Evolutionary conservation across 306 rosid genomes (phyloP).

Genomic region (Senna siamea): DNA sequence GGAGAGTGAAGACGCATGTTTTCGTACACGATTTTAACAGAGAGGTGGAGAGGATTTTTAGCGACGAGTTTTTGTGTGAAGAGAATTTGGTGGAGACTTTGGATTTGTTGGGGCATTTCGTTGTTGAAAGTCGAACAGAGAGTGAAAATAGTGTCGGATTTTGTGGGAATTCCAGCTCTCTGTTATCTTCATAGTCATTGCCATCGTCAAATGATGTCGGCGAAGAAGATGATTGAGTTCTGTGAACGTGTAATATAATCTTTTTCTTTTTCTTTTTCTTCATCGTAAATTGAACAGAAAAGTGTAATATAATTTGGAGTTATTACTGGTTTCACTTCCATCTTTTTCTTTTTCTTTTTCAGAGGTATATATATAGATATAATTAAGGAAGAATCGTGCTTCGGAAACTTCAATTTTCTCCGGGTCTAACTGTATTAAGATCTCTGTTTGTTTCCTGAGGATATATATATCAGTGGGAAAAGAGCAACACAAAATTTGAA

Average conservation of each 20-base stretch:
- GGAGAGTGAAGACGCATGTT: slow-evolving; percentile 65
- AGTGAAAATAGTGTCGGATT: slow-evolving; percentile 32
- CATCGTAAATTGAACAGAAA: background rate
- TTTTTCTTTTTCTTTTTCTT: background rate
- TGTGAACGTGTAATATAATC: slow-evolving; percentile 41
- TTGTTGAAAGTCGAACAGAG: slow-evolving; percentile 47
- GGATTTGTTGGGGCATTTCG: slow-evolving; percentile 68
- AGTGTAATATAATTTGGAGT: slow-evolving; percentile 41
- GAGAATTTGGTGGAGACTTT: slow-evolving; percentile 70
- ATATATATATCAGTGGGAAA: too few species aligned
- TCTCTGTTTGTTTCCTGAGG: background rate
- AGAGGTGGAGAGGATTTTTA: slow-evolving; percentile 71
- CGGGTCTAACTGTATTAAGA: background rate
- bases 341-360: background rate
- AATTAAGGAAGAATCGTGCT: slow-evolving; percentile 26
- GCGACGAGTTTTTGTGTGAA: slow-evolving; percentile 76
- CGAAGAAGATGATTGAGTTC: slow-evolving; percentile 39
- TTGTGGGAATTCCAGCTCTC: slow-evolving; percentile 47
- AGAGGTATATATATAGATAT: too few species aligned
- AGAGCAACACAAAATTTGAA: too few species aligned
- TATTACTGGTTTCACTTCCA: background rate
- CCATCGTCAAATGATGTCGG: slow-evolving; percentile 40
- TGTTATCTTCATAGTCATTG: slow-evolving; percentile 26
- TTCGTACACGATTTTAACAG: slow-evolving; percentile 81
- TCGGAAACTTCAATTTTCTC: slow-evolving; percentile 1